These are phyloP conservation scores for Pholiota conissans DNA, from an alignment of 768 basidiomycete species.

Conservation along the genomic window DNA sequence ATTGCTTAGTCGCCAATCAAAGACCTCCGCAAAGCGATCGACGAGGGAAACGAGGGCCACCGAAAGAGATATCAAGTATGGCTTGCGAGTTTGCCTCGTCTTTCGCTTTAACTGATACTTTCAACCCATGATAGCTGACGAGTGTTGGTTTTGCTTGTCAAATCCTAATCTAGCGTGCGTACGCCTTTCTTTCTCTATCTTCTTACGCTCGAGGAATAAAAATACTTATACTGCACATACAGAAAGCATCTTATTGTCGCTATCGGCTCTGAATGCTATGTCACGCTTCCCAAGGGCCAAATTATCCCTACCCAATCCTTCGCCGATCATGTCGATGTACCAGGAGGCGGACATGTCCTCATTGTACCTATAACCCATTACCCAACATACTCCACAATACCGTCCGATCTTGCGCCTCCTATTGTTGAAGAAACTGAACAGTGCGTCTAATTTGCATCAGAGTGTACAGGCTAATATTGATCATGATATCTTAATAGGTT, in stretches of 20 bases:
- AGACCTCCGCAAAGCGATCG: slow-evolving; percentile 35
- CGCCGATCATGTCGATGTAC: slow-evolving; percentile 55
- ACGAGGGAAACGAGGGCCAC: slow-evolving; percentile 52
- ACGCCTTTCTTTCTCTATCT: not conserved
- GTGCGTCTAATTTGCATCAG: slow-evolving; percentile 43
- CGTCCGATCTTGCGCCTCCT: slow-evolving; percentile 70
- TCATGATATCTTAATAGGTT: slow-evolving; percentile 46
- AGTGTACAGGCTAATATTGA: too few species aligned
- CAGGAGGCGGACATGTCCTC: slow-evolving; percentile 95
- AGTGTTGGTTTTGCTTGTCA: slow-evolving; percentile 98
- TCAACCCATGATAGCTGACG: slow-evolving; percentile 58
- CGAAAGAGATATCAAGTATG: slow-evolving; percentile 82
- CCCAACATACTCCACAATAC: slow-evolving; percentile 82
- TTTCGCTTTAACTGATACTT: not conserved
- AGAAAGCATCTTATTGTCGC: slow-evolving; percentile 96
- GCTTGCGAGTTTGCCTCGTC: too few species aligned
- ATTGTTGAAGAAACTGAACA: slow-evolving; percentile 81
- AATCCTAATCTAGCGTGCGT: slow-evolving; percentile 88
- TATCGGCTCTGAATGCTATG: slow-evolving; percentile 91
- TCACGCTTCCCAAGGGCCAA: slow-evolving; percentile 96
- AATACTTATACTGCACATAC: slow-evolving; percentile 7
- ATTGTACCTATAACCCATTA: slow-evolving; percentile 94
- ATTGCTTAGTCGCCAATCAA: slow-evolving; percentile 76
- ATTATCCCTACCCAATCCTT: slow-evolving; percentile 78
- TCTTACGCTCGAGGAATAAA: not conserved